Evolutionary conservation across 129 eudicot genomes (phyloP).

Genomic region (Sambucus nigra): DNA sequence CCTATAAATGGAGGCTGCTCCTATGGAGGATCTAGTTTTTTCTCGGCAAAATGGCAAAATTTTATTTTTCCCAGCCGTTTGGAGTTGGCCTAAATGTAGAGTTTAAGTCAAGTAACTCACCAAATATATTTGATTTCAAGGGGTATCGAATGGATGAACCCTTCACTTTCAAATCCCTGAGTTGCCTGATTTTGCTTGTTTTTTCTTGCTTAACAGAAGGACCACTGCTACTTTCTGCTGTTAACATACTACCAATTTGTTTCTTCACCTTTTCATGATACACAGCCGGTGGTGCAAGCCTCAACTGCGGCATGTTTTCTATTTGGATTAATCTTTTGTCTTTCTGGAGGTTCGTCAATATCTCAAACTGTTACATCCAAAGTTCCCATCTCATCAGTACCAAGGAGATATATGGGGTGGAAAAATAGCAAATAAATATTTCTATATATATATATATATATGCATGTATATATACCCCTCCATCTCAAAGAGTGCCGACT

Average conservation of each 20-base stretch:
- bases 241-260: constrained; percentile 28
- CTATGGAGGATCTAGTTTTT: too few relatives aligned
- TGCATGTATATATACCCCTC: too few relatives aligned
- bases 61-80: too few relatives aligned
- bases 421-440: too few relatives aligned
- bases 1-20: too few relatives aligned
- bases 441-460: too few relatives aligned
- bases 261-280: constrained; percentile 95
- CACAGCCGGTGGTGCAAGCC: constrained; percentile 95
- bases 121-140: constrained; percentile 74
- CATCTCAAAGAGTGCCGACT: too few relatives aligned
- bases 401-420: constrained; percentile 1
- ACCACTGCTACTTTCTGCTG: constrained; percentile 39
- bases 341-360: constrained; percentile 61
- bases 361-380: constrained; percentile 69
- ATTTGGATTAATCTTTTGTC: constrained; percentile 42
- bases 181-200: constrained; percentile 33
- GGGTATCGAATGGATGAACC: constrained; percentile 65
- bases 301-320: constrained; percentile 61
- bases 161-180: constrained; percentile 48
- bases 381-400: constrained; percentile 14
- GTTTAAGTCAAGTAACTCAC: constrained; percentile 24
- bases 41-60: too few relatives aligned
- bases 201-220: constrained; percentile 29
- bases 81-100: neutral